Evolutionary conservation across 345 rosid species (phyloP), one percentile per base, ranked within the genome.

Genomic region (Zanthoxylum bungeanum): DNA sequence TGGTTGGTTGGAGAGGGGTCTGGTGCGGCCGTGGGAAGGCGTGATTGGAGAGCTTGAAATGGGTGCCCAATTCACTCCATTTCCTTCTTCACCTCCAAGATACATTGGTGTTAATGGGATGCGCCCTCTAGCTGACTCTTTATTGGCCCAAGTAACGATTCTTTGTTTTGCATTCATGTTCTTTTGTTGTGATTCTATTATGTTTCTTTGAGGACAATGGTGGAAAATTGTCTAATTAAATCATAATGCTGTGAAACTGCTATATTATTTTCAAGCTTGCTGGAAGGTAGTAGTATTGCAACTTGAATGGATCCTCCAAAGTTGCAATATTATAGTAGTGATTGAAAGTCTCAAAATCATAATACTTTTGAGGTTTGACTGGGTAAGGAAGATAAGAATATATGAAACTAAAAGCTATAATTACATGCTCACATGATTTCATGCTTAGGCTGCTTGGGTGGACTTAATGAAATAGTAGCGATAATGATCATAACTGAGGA

Each of bases 101-200:
- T 92, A 92, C 71, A 60, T 91, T 39, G 93, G 92, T 68, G 88
- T 83, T 60, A 77, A 86, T 51, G 97, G 98, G 65, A 94, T 90
- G 98, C 85, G 91, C 22, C 85, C 86, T 75, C 88, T 94, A 37
- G 97, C 97, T 2, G 97, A 94, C 76, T 86, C 97, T 10, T 75
- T 89, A 47, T 73, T 92, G 56, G 71, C 88, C 53, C 85, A 87
- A 90, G 97, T 90, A 39, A 74, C 64, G 36, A 7, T 0, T 64
- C 19, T 22, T 37, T 67, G 42, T 53, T 56, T 53, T 60, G 44
- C 64, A 65, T 68, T 73, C 17, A 7, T 19, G 31, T 31, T 49
- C n/a, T 37, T 21, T 9, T 37, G 11, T 47, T 5, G 37, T 16
- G 6, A 47, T 40, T 60, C 33, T 57, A 6, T 33, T 16, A 2